phyloP scores from a whole-genome alignment of 2,329 filamentous ascomycete genomes.

The Fusarium metavorans region DNA sequence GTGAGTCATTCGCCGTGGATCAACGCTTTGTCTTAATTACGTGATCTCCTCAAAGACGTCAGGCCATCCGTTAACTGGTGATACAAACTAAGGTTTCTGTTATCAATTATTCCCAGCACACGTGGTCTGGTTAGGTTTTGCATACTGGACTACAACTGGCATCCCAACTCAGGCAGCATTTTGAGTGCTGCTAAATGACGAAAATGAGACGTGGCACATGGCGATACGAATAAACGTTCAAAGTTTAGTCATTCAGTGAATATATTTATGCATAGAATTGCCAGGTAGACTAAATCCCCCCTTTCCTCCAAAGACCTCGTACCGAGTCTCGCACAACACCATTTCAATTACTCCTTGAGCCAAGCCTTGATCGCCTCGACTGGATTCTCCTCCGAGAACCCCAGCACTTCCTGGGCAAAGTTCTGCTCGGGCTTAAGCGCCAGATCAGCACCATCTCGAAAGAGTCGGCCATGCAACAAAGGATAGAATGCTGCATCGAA shows the following conservation, averaged over 20 bases:
- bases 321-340: background rate
- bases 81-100: background rate
- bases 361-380: background rate
- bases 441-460: conserved; percentile 2
- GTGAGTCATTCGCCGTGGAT: background rate
- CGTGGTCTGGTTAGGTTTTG: background rate
- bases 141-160: background rate
- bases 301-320: background rate
- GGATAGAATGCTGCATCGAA: conserved; percentile 4
- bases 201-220: background rate
- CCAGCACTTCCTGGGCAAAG: background rate
- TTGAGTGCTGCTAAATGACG: background rate
- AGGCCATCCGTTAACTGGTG: background rate
- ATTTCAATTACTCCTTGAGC: background rate
- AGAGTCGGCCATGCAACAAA: conserved; percentile 1
- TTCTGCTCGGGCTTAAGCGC: background rate
- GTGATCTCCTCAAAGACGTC: background rate
- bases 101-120: background rate
- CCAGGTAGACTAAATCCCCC: background rate
- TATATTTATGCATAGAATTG: background rate
- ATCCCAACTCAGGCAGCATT: background rate
- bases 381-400: background rate
- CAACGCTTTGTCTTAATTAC: background rate
- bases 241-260: background rate
- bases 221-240: background rate